Base-by-base conservation (phyloP, 1,284 basidiomycete genomes). In the Farysia itapuensis region DNA sequence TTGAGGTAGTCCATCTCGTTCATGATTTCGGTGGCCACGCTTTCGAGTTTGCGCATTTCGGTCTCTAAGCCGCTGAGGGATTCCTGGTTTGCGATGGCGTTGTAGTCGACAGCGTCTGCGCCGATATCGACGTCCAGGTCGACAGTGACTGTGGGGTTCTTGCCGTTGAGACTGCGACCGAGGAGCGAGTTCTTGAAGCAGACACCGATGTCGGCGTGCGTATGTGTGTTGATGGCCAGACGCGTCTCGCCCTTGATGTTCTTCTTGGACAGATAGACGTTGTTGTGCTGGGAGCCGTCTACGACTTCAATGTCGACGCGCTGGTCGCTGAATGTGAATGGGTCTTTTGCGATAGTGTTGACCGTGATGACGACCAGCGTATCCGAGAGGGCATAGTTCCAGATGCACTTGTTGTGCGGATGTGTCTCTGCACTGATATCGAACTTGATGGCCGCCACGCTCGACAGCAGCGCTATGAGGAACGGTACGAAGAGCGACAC, bases 81-180 rank as follows among this genome's bases (percentile, higher is more conserved):
- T 78, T 98, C 94, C 78, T 96, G 93, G 79, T 96, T 97, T 5
- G 95, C 94, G 75, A 98, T 98, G 16, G 94, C 94, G 73, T 97
- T 97, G 83, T 98, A 98, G 79, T 98, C 95, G 30, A 97, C 87
- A 0, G 95, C 95, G 71, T 98, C 94, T 15, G 94, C 93, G 35
- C 94, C 94, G 77, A 98, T 94, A 74, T 98, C 95, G 31, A 97
- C 85, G 75, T 98, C 94, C 43, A 98, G 80, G 80, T 98, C 94
- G 59, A 98, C 34, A 4, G 44, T 57, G 4, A 57, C 39, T 6
- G 21, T 33, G 2, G 53, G 46, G 0, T n/a, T 16, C 12, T 15
- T 22, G 23, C n/a, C 9, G 16, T 19, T 19, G 33, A 16, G 32
- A 30, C 16, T 45, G 29, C 31, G 12, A 22, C 4, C 3, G 1